phyloP scores from a whole-genome alignment of 2,329 filamentous ascomycete species.

The Fusarium sp. region DNA sequence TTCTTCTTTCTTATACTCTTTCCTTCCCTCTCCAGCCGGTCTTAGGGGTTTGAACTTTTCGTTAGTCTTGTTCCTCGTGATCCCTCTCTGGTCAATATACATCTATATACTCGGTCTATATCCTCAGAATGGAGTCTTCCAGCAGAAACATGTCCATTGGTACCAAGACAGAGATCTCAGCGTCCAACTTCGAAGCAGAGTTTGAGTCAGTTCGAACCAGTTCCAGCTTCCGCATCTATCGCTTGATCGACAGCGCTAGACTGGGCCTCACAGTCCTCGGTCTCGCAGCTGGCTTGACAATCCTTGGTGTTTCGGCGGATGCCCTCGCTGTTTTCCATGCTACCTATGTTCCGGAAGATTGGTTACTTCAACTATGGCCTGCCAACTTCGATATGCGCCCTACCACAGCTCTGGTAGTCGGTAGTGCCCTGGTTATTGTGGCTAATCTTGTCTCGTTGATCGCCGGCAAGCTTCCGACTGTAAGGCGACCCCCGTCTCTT shows the following conservation, averaged over 20 bases:
- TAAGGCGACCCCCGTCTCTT: slow-evolving; percentile 49
- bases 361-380: slow-evolving; percentile 66
- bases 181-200: slow-evolving; percentile 60
- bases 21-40: slow-evolving; percentile 17
- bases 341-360: slow-evolving; percentile 58
- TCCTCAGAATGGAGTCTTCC: slow-evolving; percentile 17
- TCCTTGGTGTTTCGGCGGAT: slow-evolving; percentile 63
- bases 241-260: slow-evolving; percentile 54
- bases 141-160: slow-evolving; percentile 38
- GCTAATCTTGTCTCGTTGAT: slow-evolving; percentile 58
- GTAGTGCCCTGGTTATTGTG: slow-evolving; percentile 58
- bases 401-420: slow-evolving; percentile 62
- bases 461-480: slow-evolving; percentile 57
- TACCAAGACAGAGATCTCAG: slow-evolving; percentile 51
- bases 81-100: neutral
- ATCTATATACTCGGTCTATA: neutral
- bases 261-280: slow-evolving; percentile 59
- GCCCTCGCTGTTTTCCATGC: slow-evolving; percentile 62
- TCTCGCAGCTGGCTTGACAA: slow-evolving; percentile 59
- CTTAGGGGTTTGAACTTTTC: slow-evolving; percentile 11
- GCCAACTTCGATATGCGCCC: slow-evolving; percentile 64
- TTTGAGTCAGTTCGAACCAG: slow-evolving; percentile 47
- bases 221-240: slow-evolving; percentile 50
- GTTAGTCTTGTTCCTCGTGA: neutral
- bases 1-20: slow-evolving; percentile 2